Evolutionary conservation across 495 filamentous ascomycete genomes (phyloP), one percentile per base, ranked within the genome.

Genomic region (Podospora bellae-mahoneyi): DNA sequence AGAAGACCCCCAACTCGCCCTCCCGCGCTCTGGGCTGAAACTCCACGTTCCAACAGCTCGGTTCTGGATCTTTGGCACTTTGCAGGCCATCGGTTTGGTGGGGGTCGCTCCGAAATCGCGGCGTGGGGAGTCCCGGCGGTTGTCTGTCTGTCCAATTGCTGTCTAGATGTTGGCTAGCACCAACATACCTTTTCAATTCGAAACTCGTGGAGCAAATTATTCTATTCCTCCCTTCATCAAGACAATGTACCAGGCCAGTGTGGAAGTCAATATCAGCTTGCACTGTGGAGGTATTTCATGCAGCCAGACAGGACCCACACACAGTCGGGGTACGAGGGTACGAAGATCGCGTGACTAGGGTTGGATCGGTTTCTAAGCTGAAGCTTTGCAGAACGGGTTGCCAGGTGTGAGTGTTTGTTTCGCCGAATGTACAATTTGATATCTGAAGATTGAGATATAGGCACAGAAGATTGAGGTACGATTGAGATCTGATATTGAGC

Each of bases 41-140:
- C 61, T 32, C 61, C 61, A 63, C 61, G 61, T 34, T 19, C n/a
- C 27, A 20, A 5, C 30, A 27, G 28, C 27, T 61, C 59, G 59
- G 59, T 61, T 61, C 28, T 28, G 59, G 4, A 28, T 18, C 59
- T 32, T 32, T 28, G 59, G 16, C 10, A 4, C 59, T 32, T 32
- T 32, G 19, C 28, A 63, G 10, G 19, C 30, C 61, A 61, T 59
- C 56, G 26, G 39, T 48, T 48, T 48, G 39, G 39, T 48, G 39
- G 39, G 39, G 39, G 39, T 48, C 39, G 1, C 15, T 48, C 39
- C 39, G 39, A 6, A 48, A 6, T 48, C 39, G 39, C 39, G 39
- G 39, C 39, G 39, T 48, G 39, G 39, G 34, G 15, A 16, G 7
- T 48, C 39, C 39, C 7, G 39, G 9, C 39, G 15, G 39, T 48